These are phyloP conservation scores for Chlamydomonas schloesseri DNA, from an alignment of 139 green algal genomes.

Conservation along the genomic window DNA sequence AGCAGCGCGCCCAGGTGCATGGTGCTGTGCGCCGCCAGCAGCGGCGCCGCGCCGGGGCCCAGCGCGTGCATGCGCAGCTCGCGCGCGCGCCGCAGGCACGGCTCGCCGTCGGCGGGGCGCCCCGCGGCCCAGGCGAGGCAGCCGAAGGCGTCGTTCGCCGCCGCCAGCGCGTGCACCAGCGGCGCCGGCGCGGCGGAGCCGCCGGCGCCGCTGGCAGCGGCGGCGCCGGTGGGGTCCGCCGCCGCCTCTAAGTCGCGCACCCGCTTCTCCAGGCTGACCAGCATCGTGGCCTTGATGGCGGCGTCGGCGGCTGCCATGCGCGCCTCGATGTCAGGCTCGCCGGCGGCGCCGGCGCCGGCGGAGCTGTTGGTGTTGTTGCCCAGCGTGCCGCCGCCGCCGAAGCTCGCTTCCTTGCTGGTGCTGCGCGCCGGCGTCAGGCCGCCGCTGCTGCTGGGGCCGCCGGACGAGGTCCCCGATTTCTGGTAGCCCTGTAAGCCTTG, in stretches of 20 bases:
- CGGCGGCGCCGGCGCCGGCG: background rate
- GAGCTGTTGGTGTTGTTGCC: background rate
- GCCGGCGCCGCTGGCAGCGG: background rate
- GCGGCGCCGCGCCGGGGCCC: background rate
- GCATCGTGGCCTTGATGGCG: background rate
- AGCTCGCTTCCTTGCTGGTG: too few species aligned
- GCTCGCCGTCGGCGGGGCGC: conserved; percentile 18
- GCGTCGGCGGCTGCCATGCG: conserved; percentile 12
- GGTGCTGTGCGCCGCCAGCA: background rate
- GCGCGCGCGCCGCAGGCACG: background rate
- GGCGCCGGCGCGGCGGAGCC: background rate
- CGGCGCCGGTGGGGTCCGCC: background rate
- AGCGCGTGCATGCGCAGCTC: background rate
- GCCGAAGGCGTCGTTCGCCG: background rate
- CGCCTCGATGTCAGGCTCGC: conserved; percentile 4
- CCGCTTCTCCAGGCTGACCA: background rate
- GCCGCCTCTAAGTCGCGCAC: background rate
- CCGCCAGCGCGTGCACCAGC: background rate
- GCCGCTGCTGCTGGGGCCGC: too few species aligned
- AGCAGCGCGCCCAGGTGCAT: conserved; percentile 24
- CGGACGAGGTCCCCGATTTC: too few species aligned
- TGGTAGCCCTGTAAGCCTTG: too few species aligned
- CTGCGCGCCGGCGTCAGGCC: too few species aligned
- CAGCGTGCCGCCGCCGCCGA: too few species aligned
- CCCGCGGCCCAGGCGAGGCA: conserved; percentile 25